Evolutionary conservation across 805 yeast genomes (phyloP).

Genomic region (Blastobotrys robertii): DNA sequence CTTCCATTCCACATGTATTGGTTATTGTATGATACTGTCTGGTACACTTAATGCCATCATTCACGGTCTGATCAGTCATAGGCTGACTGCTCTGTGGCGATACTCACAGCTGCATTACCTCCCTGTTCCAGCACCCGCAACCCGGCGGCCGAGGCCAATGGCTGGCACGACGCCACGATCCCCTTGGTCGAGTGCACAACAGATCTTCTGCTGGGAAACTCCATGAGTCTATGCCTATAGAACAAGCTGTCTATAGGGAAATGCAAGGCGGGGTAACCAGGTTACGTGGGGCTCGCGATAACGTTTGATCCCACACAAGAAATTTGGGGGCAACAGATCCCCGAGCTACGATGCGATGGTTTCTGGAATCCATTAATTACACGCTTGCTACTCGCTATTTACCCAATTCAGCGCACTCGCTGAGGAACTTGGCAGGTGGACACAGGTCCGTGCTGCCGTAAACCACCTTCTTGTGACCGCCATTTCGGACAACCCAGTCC

Average conservation of each 20-base stretch:
- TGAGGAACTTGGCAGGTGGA: conserved; percentile 24
- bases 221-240: not conserved
- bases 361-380: too few species aligned
- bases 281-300: too few species aligned
- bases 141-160: conserved; percentile 69
- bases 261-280: too few species aligned
- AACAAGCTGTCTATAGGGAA: too few species aligned
- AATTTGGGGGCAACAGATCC: too few species aligned
- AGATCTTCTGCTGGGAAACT: conserved; percentile 48
- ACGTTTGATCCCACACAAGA: too few species aligned
- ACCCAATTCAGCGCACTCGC: conserved; percentile 26
- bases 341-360: too few species aligned
- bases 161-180: conserved; percentile 66
- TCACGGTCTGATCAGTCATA: too few species aligned
- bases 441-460: conserved; percentile 78
- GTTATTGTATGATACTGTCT: too few species aligned
- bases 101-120: conserved; percentile 42
- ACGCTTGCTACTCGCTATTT: conserved; percentile 1
- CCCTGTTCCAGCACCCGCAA: conserved; percentile 54
- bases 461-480: conserved; percentile 46
- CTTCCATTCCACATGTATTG: too few species aligned
- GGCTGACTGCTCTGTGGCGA: too few species aligned
- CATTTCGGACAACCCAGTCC: conserved; percentile 56
- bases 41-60: too few species aligned
- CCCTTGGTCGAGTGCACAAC: conserved; percentile 67